Evolutionary conservation across 495 filamentous ascomycete genomes (phyloP), one percentile per base, ranked within the genome.

Genomic region (Neurospora sublineolata): DNA sequence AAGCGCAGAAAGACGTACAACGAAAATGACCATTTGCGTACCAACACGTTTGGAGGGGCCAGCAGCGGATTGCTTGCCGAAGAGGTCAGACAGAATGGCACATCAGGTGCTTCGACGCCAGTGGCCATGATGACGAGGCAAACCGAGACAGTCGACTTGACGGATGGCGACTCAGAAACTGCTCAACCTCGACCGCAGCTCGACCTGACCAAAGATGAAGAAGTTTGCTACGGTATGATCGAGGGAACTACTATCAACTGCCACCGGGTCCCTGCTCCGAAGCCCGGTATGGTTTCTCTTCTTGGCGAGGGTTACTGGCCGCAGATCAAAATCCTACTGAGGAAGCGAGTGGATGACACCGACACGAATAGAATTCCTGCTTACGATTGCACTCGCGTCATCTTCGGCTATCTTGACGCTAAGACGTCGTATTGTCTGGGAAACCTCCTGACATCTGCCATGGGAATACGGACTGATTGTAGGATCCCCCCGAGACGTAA

Each of bases 201-300:
- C 77, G 75, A 79, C 70, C 30, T 83, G 37, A 46, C 77, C 30
- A 83, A 75, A 36, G 76, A 82, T 72, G 67, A 90, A 75, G 89
- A 93, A 75, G 91, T 97, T 36, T 97, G 95, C 81, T 94, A 92
- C 77, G 95, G 95, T 9, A 90, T 89, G 78, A 77, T 97, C 23
- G 88, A 93, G 42, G 84, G 85, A 23, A 89, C 90, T 4, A 89
- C 81, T 68, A 82, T 97, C 71, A 89, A 90, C 44, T 89, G 91
- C 23, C 84, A 89, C 73, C 76, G 81, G 16, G 86, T 97, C 2
- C 94, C 90, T 4, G 82, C 79, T 3, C 86, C 91, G 0, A 90
- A 87, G 72, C 89, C 89, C 3, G 82, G 83, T 18, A 80, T 84
- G n/a, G 83, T 87, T 68, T 79, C 84, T 16, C 74, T 80, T n/a